Evolutionary conservation across 164 flowering plant species (phyloP).

Genomic region (Chimonanthus praecox): DNA sequence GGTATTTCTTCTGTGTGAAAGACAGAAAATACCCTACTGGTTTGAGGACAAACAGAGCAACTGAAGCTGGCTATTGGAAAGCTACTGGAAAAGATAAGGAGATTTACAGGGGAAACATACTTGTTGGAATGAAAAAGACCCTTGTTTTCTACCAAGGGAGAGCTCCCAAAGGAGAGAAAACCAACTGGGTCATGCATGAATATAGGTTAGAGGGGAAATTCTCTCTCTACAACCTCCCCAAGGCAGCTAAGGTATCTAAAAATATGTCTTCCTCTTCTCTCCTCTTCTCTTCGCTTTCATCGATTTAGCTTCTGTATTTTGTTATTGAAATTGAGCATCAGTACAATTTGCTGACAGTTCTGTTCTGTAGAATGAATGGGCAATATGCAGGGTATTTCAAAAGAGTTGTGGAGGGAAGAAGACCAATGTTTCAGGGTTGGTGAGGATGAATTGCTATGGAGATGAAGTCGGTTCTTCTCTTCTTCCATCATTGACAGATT

Average conservation of each 20-base stretch:
- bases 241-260: slow-evolving; percentile 51
- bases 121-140: slow-evolving; percentile 96
- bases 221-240: slow-evolving; percentile 60
- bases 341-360: background rate
- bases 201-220: slow-evolving; percentile 75
- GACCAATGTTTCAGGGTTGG: slow-evolving; percentile 42
- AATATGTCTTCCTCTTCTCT: background rate
- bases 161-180: slow-evolving; percentile 92
- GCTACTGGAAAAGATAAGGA: slow-evolving; percentile 98
- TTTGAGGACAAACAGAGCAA: too few species aligned
- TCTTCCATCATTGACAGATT: slow-evolving; percentile 68
- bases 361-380: slow-evolving; percentile 87
- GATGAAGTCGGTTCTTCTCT: slow-evolving; percentile 32
- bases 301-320: slow-evolving; percentile 13
- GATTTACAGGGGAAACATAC: slow-evolving; percentile 58
- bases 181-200: slow-evolving; percentile 95
- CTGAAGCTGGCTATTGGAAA: slow-evolving; percentile 28
- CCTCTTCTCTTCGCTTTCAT: background rate
- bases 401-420: slow-evolving; percentile 83
- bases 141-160: slow-evolving; percentile 90
- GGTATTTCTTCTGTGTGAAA: slow-evolving; percentile 94
- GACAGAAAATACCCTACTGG: slow-evolving; percentile 45
- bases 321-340: background rate
- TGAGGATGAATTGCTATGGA: slow-evolving; percentile 30
- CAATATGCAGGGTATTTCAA: slow-evolving; percentile 81